A percentile compares a stretch with the other conserved stretches of the same genome.
Conservation (phyloP, 2,329 filamentous ascomycete species). For the Ceratocystiopsis minuta region DNA sequence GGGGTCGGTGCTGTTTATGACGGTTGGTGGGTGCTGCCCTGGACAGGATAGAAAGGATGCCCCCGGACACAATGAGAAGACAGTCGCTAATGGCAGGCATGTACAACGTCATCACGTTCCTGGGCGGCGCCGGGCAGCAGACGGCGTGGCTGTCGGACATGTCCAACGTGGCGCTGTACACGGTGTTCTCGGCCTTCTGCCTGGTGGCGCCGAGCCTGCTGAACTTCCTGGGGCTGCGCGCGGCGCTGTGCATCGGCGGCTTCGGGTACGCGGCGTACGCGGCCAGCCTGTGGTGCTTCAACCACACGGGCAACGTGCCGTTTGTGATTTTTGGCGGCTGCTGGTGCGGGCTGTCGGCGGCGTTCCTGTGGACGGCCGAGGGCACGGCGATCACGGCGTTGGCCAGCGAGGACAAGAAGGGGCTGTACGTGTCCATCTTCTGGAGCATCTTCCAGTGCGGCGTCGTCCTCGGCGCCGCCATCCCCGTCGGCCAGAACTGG, state of each 20-base stretch:
- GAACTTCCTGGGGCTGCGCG: constrained; percentile 27
- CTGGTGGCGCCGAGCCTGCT: constrained; percentile 55
- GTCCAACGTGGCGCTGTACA: constrained; percentile 24
- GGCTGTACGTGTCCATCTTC: constrained; percentile 10
- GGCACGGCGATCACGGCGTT: constrained; percentile 9
- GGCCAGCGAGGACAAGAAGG: constrained; percentile 9
- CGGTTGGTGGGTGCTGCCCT: background rate
- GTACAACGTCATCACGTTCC: background rate
- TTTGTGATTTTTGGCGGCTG: constrained; percentile 53
- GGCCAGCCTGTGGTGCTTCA: constrained; percentile 47
- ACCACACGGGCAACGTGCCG: constrained; percentile 42
- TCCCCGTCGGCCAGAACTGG: constrained; percentile 10
- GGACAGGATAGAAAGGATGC: too few relatives aligned
- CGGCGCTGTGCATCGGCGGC: background rate
- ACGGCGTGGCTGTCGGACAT: background rate
- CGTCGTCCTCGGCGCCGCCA: constrained; percentile 10
- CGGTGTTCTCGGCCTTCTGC: constrained; percentile 35
- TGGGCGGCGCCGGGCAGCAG: constrained; percentile 1
- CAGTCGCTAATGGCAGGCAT: background rate
- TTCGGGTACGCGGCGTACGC: constrained; percentile 52
- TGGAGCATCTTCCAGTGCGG: constrained; percentile 12
- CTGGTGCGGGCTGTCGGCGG: constrained; percentile 3
- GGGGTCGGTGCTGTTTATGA: background rate
- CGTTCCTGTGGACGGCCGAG: constrained; percentile 10
- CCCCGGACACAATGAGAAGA: too few relatives aligned